Percentiles rank a stretch among this genome's conserved stretches.
These are phyloP conservation scores for Rubus idaeus DNA, from an alignment of 306 rosid species.

Conservation along the genomic window DNA sequence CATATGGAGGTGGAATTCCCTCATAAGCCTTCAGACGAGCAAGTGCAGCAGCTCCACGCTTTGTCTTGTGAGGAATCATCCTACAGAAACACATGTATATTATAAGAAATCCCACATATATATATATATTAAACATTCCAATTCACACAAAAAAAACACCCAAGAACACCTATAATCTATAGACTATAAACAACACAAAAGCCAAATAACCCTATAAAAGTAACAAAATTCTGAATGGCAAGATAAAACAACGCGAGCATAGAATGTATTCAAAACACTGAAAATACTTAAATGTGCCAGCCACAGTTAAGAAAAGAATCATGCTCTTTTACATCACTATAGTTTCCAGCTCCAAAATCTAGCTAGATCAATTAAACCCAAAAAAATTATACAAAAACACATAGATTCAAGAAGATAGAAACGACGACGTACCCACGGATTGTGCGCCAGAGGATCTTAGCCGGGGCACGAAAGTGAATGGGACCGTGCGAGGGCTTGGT, in stretches of 20 bases:
- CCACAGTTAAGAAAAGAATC: too few relatives aligned
- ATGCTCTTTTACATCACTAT: too few relatives aligned
- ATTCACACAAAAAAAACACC: too few relatives aligned
- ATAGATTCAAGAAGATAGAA: neutral
- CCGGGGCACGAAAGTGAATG: conserved; percentile 70
- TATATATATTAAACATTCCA: too few relatives aligned
- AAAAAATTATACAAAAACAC: too few relatives aligned
- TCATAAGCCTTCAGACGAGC: conserved; percentile 60
- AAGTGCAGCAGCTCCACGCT: conserved; percentile 67
- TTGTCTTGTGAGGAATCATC: conserved; percentile 65
- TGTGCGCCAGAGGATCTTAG: conserved; percentile 82
- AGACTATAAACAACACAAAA: neutral
- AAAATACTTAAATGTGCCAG: too few relatives aligned
- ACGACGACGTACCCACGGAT: conserved; percentile 59
- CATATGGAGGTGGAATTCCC: conserved; percentile 66
- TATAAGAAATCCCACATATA: too few relatives aligned
- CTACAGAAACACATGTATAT: conserved; percentile 13
- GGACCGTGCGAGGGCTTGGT: conserved; percentile 84
- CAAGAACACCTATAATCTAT: neutral
- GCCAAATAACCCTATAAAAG: neutral
- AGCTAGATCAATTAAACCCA: too few relatives aligned
- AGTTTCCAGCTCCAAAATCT: too few relatives aligned
- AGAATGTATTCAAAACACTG: too few relatives aligned
- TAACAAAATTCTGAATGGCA: neutral
- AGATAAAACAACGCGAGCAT: too few relatives aligned